Evolutionary conservation across 2,329 filamentous ascomycete species (phyloP).

Genomic region (Colletotrichum spinosum): DNA sequence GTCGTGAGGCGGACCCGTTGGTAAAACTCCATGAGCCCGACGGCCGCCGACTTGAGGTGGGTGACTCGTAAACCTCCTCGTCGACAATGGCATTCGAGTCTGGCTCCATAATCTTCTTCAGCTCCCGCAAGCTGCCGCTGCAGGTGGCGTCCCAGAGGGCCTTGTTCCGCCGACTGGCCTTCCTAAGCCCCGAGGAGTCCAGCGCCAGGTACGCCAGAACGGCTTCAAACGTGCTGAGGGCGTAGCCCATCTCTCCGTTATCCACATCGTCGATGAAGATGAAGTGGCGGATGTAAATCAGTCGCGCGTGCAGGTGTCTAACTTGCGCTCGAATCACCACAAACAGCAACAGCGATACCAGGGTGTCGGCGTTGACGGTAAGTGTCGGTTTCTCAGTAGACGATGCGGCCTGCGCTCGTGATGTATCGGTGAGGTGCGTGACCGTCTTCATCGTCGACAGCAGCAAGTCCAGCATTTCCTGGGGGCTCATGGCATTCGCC

Average conservation of each 20-base stretch:
- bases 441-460: conserved; percentile 86
- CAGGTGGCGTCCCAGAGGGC: conserved; percentile 88
- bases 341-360: conserved; percentile 90
- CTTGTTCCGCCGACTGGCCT: conserved; percentile 87
- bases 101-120: conserved; percentile 85
- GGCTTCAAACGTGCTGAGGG: conserved; percentile 94
- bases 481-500: conserved; percentile 79
- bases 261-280: conserved; percentile 99
- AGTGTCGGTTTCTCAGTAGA: conserved; percentile 66
- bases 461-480: conserved; percentile 88
- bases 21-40: conserved; percentile 62
- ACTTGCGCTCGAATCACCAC: conserved; percentile 94
- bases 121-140: conserved; percentile 78
- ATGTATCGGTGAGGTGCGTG: conserved; percentile 72
- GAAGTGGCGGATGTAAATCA: conserved; percentile 97
- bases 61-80: conserved; percentile 56
- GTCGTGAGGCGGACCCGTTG: conserved; percentile 56
- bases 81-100: conserved; percentile 61
- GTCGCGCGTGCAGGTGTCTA: conserved; percentile 85
- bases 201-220: conserved; percentile 88
- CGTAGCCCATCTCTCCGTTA: conserved; percentile 95
- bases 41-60: conserved; percentile 55
- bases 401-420: conserved; percentile 52
- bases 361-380: conserved; percentile 84
- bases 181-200: conserved; percentile 84